phyloP scores from a whole-genome alignment of 257 asterid genomes.

The Datura wrightii region DNA sequence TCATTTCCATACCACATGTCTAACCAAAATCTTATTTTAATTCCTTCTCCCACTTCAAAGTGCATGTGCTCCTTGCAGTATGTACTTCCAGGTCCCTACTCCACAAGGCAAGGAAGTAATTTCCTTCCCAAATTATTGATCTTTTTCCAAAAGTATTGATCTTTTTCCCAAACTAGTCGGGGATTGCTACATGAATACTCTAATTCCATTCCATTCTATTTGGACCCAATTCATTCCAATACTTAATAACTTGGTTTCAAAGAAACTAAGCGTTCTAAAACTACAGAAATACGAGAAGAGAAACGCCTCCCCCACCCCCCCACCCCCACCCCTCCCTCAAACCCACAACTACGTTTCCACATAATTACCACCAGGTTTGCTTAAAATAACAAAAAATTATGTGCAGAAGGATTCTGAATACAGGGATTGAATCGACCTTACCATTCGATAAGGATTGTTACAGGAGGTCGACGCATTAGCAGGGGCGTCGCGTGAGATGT shows the following conservation, averaged over 20 bases:
- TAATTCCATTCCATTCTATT: neutral
- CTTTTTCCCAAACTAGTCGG: neutral
- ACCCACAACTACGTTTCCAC: neutral
- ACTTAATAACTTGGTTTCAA: neutral
- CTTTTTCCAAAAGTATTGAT: neutral
- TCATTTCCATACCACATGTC: neutral
- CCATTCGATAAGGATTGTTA: slow-evolving; percentile 17
- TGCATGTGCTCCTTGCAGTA: neutral
- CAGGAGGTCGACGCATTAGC: slow-evolving; percentile 6
- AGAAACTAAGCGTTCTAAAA: neutral
- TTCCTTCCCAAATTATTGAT: neutral
- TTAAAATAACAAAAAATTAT: neutral
- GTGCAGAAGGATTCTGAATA: neutral
- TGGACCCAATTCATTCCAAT: neutral
- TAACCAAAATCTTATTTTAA: neutral
- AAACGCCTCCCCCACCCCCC: neutral
- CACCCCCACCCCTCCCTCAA: too few species aligned
- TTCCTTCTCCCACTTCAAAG: neutral
- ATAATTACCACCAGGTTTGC: neutral
- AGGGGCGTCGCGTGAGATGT: slow-evolving; percentile 31
- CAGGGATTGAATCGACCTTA: neutral
- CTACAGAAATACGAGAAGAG: neutral
- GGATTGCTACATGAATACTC: neutral
- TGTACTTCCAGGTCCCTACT: neutral
- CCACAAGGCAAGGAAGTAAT: neutral